Conservation (phyloP, 352 stramenopile genomes). For the Phytopythium litorale region DNA sequence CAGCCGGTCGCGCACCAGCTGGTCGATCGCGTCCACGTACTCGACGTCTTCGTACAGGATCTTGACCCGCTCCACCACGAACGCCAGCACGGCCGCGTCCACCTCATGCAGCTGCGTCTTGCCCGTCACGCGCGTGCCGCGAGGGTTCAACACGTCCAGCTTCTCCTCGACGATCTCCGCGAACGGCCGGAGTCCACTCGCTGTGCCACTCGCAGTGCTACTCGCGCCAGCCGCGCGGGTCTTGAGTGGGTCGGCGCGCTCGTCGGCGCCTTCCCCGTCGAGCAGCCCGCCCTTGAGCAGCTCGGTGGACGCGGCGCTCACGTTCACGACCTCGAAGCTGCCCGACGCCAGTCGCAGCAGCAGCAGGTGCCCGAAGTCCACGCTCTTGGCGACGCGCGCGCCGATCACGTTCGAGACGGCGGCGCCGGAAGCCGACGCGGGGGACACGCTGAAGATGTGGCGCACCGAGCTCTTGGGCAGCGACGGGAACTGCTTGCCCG, state of each 20-base stretch:
- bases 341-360: slow-evolving; percentile 67
- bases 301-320: slow-evolving; percentile 69
- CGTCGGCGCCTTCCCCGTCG: not conserved
- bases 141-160: slow-evolving; percentile 41
- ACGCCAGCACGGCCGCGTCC: slow-evolving; percentile 65
- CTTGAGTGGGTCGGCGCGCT: slow-evolving; percentile 13
- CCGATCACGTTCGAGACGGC: slow-evolving; percentile 45
- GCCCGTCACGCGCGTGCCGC: slow-evolving; percentile 61
- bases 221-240: slow-evolving; percentile 1
- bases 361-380: slow-evolving; percentile 72
- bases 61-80: slow-evolving; percentile 72
- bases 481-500: slow-evolving; percentile 52
- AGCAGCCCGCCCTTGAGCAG: slow-evolving; percentile 56
- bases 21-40: slow-evolving; percentile 70
- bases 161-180: slow-evolving; percentile 63
- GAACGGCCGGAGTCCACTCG: slow-evolving; percentile 36
- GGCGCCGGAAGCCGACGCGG: slow-evolving; percentile 10
- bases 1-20: slow-evolving; percentile 56
- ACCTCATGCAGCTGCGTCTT: slow-evolving; percentile 60
- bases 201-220: not conserved
- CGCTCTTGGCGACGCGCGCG: slow-evolving; percentile 65
- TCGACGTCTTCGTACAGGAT: slow-evolving; percentile 75
- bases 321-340: slow-evolving; percentile 75
- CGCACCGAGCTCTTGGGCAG: slow-evolving; percentile 68
- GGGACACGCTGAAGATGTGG: slow-evolving; percentile 76